phyloP scores from a whole-genome alignment of 768 basidiomycete genomes.

The Tricholoma bakamatsutake region DNA sequence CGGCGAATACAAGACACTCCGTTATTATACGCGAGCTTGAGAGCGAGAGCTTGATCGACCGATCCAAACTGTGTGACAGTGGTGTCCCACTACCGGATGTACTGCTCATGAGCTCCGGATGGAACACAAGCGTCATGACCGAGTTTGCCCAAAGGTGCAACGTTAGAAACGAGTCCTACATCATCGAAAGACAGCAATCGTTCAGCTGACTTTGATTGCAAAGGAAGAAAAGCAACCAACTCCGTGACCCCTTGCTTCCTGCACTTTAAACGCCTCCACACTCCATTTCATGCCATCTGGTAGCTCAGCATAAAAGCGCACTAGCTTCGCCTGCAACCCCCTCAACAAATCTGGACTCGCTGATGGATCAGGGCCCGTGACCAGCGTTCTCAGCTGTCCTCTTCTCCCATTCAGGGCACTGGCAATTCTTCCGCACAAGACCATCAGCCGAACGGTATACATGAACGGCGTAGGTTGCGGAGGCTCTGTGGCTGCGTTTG shows the following conservation, averaged over 20 bases:
- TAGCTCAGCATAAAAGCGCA: conserved; percentile 9
- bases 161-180: conserved; percentile 11
- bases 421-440: conserved; percentile 10
- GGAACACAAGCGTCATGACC: conserved; percentile 8
- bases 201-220: background rate
- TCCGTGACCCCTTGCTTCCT: conserved; percentile 12
- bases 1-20: conserved; percentile 12
- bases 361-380: background rate
- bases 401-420: conserved; percentile 9
- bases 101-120: conserved; percentile 10
- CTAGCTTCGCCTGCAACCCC: conserved; percentile 7
- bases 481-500: conserved; percentile 3
- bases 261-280: conserved; percentile 12
- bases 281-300: conserved; percentile 12
- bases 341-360: conserved; percentile 4
- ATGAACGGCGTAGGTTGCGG: conserved; percentile 10
- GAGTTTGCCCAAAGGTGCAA: conserved; percentile 12
- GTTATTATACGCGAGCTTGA: conserved; percentile 10
- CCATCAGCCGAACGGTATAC: conserved; percentile 11
- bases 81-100: conserved; percentile 2
- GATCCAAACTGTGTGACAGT: conserved; percentile 8
- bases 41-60: conserved; percentile 9
- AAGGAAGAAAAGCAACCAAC: background rate
- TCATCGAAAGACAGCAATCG: background rate
- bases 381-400: conserved; percentile 8